Base-by-base conservation (phyloP, 176 grass and related monocot species). In the Areca catechu region DNA sequence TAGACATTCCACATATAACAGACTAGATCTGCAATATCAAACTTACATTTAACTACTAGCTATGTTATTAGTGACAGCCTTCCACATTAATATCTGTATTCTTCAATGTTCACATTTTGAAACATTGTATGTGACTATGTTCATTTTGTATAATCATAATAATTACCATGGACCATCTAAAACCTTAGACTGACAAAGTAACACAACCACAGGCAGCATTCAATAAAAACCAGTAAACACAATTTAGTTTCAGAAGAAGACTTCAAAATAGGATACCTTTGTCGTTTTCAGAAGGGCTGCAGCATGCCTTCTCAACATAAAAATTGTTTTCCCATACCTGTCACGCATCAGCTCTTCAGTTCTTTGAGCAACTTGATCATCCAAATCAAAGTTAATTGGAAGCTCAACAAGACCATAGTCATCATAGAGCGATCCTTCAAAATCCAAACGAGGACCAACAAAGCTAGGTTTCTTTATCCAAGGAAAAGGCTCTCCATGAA, bases 401-500 rank as follows among this genome's bases (percentile, higher is more conserved):
- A 58, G 58, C 17, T 68, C 63, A 47, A 34, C 24, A 22, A 59
- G 62, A 7, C 23, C 48, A 17, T 43, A 60, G 29, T 67, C 24
- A 24, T 76, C 54, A 9, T 76, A 76, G 16, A 76, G 73, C 3
- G 53, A 58, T 37, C 34, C 63, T 60, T 76, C 73, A 24, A 76
- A 76, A 67, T 76, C 73, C 57, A 76, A 23, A 12, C 55, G 37
- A 4, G 73, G 73, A 3, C 73, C 73, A 1, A 76, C 23, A 50
- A 76, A 76, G 5, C 55, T 53, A 16, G 73, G 73, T 19, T 60
- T 68, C 43, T 60, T 76, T 76, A 16, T 57, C 61, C 61, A 76
- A 60, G 73, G 73, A 60, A 67, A 58, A 18, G 73, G 53, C 17
- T 76, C 73, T 24, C 73, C 73, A 24, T 66, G 73, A 24, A 68